Base-by-base conservation (phyloP, 2,329 filamentous ascomycete species). In the Cucurbitaria berberidis region DNA sequence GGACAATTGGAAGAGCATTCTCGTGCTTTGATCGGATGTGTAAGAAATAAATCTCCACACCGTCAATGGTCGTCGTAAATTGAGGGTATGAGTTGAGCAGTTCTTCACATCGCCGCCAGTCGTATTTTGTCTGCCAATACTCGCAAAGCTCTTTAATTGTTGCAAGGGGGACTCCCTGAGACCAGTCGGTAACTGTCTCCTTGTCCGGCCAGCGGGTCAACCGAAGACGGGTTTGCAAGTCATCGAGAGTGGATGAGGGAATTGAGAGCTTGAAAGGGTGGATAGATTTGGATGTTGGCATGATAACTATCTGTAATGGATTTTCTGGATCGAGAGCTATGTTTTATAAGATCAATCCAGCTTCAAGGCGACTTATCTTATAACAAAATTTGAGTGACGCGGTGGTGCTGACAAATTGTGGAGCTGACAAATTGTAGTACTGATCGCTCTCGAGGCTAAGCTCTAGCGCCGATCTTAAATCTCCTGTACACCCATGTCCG, bases 1-100 rank as follows among this genome's bases (percentile, higher is more conserved):
- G 88, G 0, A 89, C 66, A 34, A 89, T 67, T 0, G 87, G 86
- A 44, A 89, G 83, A 5, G 84, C 84, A 18, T 76, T 75, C 1
- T 77, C 34, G 7, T 36, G 34, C n/a, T 36, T 36, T 36, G 34
- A 36, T n/a, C n/a, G 34, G 34, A 86, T 87, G 72, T 89, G 86
- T 5, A 89, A 76, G 26, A 84, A 77, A 46, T 87, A 63, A 1
- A 78, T 73, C 2, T 78, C 84, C 60, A 86, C 87, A 0, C 82
- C 85, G 18, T 83, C 78, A 15, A 88, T 74, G 1, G 57, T 62
- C 0, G 81, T 81, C 1, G 73, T 79, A 72, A 80, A 88, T 41
- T 89, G 84, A 0, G 84, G 81, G 13, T 86, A 70, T 24, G 77
- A 68, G 66, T 89, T 89, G 11, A 89, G 68, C 40, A 78, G 76